Evolutionary conservation across 306 rosid genomes (phyloP).

Genomic region (Rubus parviflorus): DNA sequence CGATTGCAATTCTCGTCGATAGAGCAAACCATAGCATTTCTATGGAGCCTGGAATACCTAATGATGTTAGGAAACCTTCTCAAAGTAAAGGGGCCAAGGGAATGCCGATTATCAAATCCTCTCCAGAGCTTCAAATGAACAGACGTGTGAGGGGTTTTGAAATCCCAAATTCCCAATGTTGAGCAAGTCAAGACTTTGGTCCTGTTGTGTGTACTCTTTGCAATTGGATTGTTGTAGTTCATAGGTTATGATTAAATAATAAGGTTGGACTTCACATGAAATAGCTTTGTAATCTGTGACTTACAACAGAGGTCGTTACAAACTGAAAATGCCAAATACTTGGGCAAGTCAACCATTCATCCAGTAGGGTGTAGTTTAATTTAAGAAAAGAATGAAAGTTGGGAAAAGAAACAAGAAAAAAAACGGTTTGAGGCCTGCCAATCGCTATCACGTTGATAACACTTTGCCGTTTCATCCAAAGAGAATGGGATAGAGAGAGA

Average conservation of each 20-base stretch:
- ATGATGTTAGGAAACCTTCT: no score
- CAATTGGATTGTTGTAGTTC: not conserved
- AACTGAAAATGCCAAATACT: not conserved
- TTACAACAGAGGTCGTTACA: not conserved
- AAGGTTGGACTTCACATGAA: not conserved
- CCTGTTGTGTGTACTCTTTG: not conserved
- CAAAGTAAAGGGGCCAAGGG: no score
- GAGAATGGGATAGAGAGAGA: not conserved
- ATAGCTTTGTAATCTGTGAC: not conserved
- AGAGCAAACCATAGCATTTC: no score
- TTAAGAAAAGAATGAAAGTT: not conserved
- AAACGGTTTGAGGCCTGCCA: not conserved
- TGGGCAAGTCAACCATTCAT: not conserved
- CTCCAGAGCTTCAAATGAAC: not conserved
- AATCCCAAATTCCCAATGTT: not conserved
- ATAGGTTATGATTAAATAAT: not conserved
- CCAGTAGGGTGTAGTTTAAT: not conserved
- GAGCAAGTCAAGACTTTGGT: not conserved
- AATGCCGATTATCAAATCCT: no score
- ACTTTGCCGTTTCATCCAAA: conserved; percentile 1
- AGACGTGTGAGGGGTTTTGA: no score
- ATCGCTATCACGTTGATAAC: not conserved
- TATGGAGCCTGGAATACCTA: no score
- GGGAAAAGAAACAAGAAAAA: not conserved
- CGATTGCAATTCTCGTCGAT: no score